Percentiles rank a stretch among this genome's conserved stretches.
These are phyloP conservation scores for Tuctoria greenei DNA, from an alignment of 176 grass and related monocot species.

Conservation along the genomic window DNA sequence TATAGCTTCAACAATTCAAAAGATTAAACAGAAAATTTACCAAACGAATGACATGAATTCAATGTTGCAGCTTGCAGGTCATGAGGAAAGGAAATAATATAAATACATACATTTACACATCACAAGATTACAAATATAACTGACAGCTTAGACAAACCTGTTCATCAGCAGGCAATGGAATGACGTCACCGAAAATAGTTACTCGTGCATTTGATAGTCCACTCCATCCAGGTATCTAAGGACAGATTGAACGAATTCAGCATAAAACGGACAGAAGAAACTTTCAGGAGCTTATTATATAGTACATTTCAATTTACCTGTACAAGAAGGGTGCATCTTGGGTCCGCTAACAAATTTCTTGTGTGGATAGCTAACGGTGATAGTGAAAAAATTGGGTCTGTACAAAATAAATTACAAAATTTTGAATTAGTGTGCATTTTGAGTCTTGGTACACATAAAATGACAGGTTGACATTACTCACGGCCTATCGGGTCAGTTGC, in stretches of 20 bases:
- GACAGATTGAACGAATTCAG: background rate
- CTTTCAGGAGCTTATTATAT: constrained; percentile 18
- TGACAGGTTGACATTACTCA: constrained; percentile 43
- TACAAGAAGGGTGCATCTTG: constrained; percentile 79
- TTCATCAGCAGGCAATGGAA: constrained; percentile 54
- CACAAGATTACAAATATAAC: background rate
- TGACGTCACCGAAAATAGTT: constrained; percentile 72
- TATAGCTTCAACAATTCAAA: background rate
- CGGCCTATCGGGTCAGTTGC: constrained; percentile 65
- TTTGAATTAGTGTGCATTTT: background rate
- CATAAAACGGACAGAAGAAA: background rate
- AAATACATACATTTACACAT: background rate
- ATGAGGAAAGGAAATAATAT: background rate
- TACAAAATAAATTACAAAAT: constrained; percentile 13
- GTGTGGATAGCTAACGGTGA: constrained; percentile 85
- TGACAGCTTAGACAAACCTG: constrained; percentile 46
- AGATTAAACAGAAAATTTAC: background rate
- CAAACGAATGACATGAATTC: background rate
- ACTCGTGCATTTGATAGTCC: constrained; percentile 81
- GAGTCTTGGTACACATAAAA: constrained; percentile 14
- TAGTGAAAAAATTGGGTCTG: constrained; percentile 83
- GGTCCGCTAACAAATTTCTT: constrained; percentile 73
- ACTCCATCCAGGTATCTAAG: constrained; percentile 81
- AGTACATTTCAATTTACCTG: constrained; percentile 47
- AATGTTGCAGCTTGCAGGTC: background rate